Evolutionary conservation across 2,329 filamentous ascomycete species (phyloP), one percentile per base, ranked within the genome.

Genomic region (Colletotrichum kahawae): DNA sequence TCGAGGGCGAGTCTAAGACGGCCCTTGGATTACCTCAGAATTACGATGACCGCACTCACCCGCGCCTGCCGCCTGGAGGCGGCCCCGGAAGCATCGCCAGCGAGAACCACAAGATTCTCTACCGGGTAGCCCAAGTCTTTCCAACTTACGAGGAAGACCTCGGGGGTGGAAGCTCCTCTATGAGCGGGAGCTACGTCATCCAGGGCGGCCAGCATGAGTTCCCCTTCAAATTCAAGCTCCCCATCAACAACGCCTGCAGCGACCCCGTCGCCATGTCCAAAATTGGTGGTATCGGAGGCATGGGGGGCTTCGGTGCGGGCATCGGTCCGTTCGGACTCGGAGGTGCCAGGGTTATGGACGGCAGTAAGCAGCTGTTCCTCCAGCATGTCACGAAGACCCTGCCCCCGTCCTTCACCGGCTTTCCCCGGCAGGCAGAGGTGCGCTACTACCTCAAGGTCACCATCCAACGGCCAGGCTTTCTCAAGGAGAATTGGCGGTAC

Each of bases 381-480:
- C 82, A 82, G 51, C 97, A 99, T 85, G 92, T 97, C 77, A 97
- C 94, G 81, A 92, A 92, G 79, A 98, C 96, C 0, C 88, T 99
- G 13, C 97, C 97, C 7, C 97, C 97, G 0, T 97, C 95, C 6
- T 87, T 98, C 69, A 94, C 91, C n/a, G 95, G 95, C 4, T 96
- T 97, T 78, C 95, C 95, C 0, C 93, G 93, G 36, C 92, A 96
- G 83, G 96, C 96, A 27, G 95, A 98, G 84, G 96, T 98, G 75
- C 91, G 93, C 78, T 99, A 99, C 85, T 99, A 95, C 82, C 90
- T 98, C 82, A 99, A 99, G 83, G 95, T 94, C n/a, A 98, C 97
- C 0, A 92, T 98, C 7, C 95, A 95, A 80, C 90, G 95, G n/a
- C 95, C 95, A 0, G 93, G 94, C 16, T 89, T 98, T 74, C 95